phyloP scores from a whole-genome alignment of 2,329 filamentous ascomycete species.

The Phoma sp. region DNA sequence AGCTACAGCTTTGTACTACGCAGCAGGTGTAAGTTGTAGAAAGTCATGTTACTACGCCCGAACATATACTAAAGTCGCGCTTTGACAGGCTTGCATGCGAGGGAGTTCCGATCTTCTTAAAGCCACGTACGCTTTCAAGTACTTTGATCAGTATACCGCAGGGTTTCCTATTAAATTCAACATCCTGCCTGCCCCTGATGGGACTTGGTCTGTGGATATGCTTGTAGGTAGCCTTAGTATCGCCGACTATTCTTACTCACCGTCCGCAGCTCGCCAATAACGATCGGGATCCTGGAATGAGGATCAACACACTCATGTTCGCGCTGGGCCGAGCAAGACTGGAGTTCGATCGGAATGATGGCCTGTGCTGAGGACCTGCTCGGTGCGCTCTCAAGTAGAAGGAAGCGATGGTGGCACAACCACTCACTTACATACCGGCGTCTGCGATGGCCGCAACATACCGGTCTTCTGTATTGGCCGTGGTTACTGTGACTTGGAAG shows the following conservation, averaged over 20 bases:
- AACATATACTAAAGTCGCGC: too few relatives aligned
- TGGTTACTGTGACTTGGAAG: too few relatives aligned
- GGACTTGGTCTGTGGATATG: constrained; percentile 1
- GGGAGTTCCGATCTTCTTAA: background rate
- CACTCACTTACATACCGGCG: too few relatives aligned
- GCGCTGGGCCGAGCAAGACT: constrained; percentile 1
- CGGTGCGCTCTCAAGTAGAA: too few relatives aligned
- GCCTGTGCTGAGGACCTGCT: background rate
- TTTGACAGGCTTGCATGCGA: constrained; percentile 2
- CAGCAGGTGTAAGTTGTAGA: background rate
- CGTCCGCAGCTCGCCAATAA: constrained; percentile 1
- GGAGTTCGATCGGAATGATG: constrained; percentile 4
- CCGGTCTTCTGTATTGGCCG: too few relatives aligned
- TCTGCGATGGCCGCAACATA: too few relatives aligned
- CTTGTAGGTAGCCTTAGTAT: background rate
- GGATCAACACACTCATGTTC: constrained; percentile 6
- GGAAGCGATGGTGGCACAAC: too few relatives aligned
- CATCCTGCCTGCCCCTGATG: background rate
- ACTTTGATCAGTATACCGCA: constrained; percentile 2
- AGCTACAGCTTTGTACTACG: constrained; percentile 3
- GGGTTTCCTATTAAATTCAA: constrained; percentile 1
- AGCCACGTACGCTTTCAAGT: constrained; percentile 1
- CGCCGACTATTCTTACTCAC: too few relatives aligned
- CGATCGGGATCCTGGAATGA: background rate
- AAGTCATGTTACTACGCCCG: too few relatives aligned